Evolutionary conservation across 2,329 filamentous ascomycete species (phyloP), one percentile per base, ranked within the genome.

Genomic region (Hypomyces rosellus): DNA sequence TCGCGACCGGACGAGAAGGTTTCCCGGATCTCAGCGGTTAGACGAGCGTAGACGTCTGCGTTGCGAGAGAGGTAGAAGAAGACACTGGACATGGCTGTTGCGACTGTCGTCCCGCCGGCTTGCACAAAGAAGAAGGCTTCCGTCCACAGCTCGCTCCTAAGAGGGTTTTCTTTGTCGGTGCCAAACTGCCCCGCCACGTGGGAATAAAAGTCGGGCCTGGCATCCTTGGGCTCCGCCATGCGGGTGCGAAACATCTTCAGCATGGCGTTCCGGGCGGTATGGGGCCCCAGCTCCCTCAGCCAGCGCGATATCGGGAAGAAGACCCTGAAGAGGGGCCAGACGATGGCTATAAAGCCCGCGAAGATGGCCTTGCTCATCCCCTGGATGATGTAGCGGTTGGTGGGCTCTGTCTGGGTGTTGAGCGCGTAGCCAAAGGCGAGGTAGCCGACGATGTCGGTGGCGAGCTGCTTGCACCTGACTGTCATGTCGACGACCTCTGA

Each of bases 21-120:
- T 6, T 54, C 50, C 13, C 67, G 61, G 33, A 71, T 59, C 46
- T 69, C 66, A 1, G 56, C 48, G 13, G 57, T 53, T 3, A 71
- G 53, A 38, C 59, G 65, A 9, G 57, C 53, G n/a, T 69, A 58
- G 2, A 57, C 60, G 1, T 58, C 51, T 1, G 63, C 63, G 49
- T 71, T 64, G 25, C 61, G 59, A 2, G 56, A 53, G 5, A 75
- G 61, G 53, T 74, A 74, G 59, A 71, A 73, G 47, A 72, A 63
- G 1, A 61, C 59, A 1, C 25, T 30, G 3, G 25, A 30, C 25
- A 30, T 30, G 25, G 25, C 25, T 30, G 25, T 30, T 30, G 25
- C 25, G 9, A 30, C 25, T 8, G 9, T 30, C 9, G 25, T 30
- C 9, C 9, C 25, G 9, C 46, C 46, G 8, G 46, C 46, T n/a